Evolutionary conservation across 1,284 basidiomycete species (phyloP).

Genomic region (Xanthoconium separans): DNA sequence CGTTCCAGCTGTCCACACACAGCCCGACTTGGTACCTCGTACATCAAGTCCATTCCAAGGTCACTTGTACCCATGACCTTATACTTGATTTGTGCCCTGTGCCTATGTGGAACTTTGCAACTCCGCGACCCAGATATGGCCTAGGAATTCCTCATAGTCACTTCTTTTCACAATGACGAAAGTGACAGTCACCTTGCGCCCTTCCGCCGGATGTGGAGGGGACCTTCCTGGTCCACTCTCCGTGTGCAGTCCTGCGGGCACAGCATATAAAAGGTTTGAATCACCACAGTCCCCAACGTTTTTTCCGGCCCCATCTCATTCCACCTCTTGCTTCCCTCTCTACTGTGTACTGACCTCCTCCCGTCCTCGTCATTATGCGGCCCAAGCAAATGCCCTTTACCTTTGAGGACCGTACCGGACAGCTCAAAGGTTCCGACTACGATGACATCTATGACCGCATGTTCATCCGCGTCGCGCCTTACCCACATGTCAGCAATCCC

Average conservation of each 20-base stretch:
- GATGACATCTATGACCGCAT: slow-evolving; percentile 74
- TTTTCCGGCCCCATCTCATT: neutral
- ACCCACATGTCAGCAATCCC: slow-evolving; percentile 35
- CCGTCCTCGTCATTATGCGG: slow-evolving; percentile 15
- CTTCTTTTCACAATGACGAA: slow-evolving; percentile 26
- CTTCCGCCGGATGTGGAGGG: slow-evolving; percentile 22
- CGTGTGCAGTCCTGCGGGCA: slow-evolving; percentile 18
- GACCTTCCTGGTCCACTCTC: slow-evolving; percentile 14
- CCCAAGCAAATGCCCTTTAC: slow-evolving; percentile 46
- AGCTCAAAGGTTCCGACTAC: slow-evolving; percentile 55
- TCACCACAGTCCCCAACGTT: neutral
- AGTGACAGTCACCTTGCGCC: slow-evolving; percentile 25
- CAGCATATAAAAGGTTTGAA: slow-evolving; percentile 22
- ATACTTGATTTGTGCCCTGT: slow-evolving; percentile 1
- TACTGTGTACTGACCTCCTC: neutral
- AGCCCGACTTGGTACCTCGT: slow-evolving; percentile 13
- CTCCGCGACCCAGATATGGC: slow-evolving; percentile 33
- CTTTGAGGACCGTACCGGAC: slow-evolving; percentile 70
- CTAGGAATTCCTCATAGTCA: slow-evolving; percentile 20
- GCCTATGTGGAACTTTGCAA: slow-evolving; percentile 18
- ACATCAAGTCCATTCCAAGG: slow-evolving; percentile 5
- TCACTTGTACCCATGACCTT: slow-evolving; percentile 15
- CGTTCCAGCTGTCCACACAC: slow-evolving; percentile 6
- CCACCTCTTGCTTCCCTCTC: neutral
- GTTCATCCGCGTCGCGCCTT: slow-evolving; percentile 58